Base-by-base conservation (phyloP, 495 filamentous ascomycete genomes). In the Neurospora tetrasperma region DNA sequence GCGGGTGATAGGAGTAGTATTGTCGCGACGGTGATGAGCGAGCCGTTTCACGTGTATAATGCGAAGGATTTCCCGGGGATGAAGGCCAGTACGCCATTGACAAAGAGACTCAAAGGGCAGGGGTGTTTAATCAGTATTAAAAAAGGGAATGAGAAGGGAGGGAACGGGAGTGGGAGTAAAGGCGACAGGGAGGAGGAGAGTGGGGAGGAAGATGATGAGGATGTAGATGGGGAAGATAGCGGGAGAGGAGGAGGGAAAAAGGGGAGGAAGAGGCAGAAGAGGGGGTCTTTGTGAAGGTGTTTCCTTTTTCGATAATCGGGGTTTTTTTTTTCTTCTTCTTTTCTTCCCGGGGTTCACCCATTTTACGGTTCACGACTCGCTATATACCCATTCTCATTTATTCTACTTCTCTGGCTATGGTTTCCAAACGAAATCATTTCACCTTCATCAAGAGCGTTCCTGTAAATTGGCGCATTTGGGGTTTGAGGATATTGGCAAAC, bases 41-140 rank as follows among this genome's bases (percentile, higher is more conserved):
- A 93, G 54, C 83, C 89, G 10, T 98, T 98, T 79, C 89, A 90
- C 31, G 96, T 98, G 27, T 97, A 90, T 80, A 93, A 93, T 23
- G 94, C 95, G n/a, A 98, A 98, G 79, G 95, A 98, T 80, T 98
- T 98, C 75, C 93, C 93, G 0, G 95, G 96, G 9, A 97, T 98
- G 96, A 85, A 89, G 71, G 89, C 90, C 0, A 91, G 89, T 78
- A 92, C 90, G 35, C 81, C 85, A 31, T 78, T 94, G 42, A 92
- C 91, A 38, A 91, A 90, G 79, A 83, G 86, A 40, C 81, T 94
- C 71, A 92, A 92, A 79, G 84, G 88, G 75, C 91, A 94, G 82
- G 91, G 91, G 39, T 91, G 91, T 74, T 85, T 91, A 44, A 93
- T 94, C 75, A 89, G 90, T 71, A 92, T 93, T 71, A 94, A 93